phyloP scores from a whole-genome alignment of 2,329 filamentous ascomycete genomes.

The Podosphaera aphanis region DNA sequence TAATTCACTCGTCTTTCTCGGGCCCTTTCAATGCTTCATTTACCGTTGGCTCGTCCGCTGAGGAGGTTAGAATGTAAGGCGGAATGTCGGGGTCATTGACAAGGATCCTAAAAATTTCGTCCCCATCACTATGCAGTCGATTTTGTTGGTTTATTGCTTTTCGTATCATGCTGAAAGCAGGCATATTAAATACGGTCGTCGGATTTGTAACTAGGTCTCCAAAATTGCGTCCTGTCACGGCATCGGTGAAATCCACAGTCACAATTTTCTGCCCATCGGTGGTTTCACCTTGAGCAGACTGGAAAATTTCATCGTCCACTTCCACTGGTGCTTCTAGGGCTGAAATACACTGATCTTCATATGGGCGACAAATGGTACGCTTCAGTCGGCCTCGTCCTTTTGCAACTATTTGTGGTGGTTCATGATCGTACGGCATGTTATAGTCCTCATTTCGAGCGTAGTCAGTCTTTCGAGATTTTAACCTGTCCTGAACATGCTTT shows the following conservation, averaged over 20 bases:
- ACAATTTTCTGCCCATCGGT: neutral
- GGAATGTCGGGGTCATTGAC: neutral
- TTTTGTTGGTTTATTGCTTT: neutral
- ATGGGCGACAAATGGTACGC: neutral
- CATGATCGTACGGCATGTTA: neutral
- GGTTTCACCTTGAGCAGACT: too few species aligned
- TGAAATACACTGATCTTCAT: neutral
- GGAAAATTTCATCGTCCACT: neutral
- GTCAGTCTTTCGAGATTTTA: neutral
- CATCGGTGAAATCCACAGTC: neutral
- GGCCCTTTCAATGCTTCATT: neutral
- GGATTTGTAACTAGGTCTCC: neutral
- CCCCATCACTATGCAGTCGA: neutral
- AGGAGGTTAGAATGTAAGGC: neutral
- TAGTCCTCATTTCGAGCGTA: neutral
- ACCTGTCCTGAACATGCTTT: neutral
- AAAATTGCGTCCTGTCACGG: neutral
- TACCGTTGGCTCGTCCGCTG: neutral
- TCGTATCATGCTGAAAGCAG: neutral
- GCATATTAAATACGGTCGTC: neutral
- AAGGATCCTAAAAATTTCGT: neutral
- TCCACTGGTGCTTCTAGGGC: neutral
- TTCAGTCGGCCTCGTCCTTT: neutral
- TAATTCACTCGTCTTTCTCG: neutral
- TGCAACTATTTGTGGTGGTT: neutral